A percentile compares a stretch with the other conserved stretches of the same genome.
phyloP scores from a whole-genome alignment of 1,284 basidiomycete genomes.

The Malassezia caprae region DNA sequence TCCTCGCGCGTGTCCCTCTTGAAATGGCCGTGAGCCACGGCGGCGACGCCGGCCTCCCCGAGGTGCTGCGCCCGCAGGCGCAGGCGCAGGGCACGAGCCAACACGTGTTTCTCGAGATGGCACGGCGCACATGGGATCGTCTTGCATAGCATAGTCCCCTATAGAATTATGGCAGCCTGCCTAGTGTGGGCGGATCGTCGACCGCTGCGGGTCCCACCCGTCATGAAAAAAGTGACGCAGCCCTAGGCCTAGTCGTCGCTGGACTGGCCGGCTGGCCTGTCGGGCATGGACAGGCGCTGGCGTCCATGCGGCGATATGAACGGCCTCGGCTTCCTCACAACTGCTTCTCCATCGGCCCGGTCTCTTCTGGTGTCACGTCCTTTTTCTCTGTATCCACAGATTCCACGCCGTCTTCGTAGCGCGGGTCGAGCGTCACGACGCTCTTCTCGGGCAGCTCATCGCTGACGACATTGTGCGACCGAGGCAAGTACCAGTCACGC shows the following conservation, averaged over 20 bases:
- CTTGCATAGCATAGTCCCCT: neutral
- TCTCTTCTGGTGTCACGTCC: no score
- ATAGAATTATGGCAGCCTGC: neutral
- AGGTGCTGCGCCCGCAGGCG: constrained; percentile 47
- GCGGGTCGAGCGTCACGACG: neutral
- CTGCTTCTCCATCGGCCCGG: no score
- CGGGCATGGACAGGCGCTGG: no score
- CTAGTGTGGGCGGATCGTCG: neutral
- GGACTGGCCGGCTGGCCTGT: no score
- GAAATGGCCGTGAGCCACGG: constrained; percentile 65
- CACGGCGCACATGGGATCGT: constrained; percentile 19
- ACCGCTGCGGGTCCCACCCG: no score
- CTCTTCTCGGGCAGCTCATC: constrained; percentile 36
- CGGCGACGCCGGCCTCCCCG: constrained; percentile 62
- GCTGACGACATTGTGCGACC: constrained; percentile 43
- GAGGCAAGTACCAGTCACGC: constrained; percentile 32
- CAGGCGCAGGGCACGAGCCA: constrained; percentile 28
- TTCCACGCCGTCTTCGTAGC: neutral
- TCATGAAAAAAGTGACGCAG: no score
- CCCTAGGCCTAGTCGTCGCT: no score
- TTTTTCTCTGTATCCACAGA: neutral
- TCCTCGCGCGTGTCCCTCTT: constrained; percentile 77
- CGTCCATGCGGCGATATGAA: no score
- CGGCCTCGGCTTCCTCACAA: no score
- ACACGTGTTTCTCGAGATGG: constrained; percentile 22